Conservation (phyloP, 352 stramenopile genomes). For the Pythium dissimile region DNA sequence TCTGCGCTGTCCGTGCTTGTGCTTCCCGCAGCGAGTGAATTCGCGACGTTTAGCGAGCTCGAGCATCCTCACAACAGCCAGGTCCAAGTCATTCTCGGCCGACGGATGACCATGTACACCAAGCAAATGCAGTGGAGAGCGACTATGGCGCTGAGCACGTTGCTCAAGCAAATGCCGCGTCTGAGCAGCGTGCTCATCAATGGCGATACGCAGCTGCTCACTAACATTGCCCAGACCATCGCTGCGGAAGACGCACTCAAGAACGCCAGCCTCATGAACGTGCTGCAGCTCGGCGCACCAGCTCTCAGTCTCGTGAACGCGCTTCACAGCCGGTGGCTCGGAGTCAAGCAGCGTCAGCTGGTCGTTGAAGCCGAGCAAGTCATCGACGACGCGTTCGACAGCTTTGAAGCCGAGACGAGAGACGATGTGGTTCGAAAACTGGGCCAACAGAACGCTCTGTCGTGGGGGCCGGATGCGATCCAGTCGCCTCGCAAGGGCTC, state of each 20-base stretch:
- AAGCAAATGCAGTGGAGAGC: constrained; percentile 80
- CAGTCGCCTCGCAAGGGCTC: constrained; percentile 61
- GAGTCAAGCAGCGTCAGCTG: constrained; percentile 68
- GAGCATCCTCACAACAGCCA: constrained; percentile 61
- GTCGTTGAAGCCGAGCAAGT: constrained; percentile 68
- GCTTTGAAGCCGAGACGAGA: constrained; percentile 48
- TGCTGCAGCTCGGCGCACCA: constrained; percentile 10
- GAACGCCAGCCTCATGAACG: constrained; percentile 13
- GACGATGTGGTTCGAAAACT: constrained; percentile 71
- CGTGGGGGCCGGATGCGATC: constrained; percentile 79
- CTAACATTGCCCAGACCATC: constrained; percentile 52
- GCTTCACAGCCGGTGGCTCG: constrained; percentile 67
- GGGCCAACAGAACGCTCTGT: constrained; percentile 72
- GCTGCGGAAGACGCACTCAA: constrained; percentile 49
- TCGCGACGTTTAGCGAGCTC: constrained; percentile 37
- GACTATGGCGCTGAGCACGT: constrained; percentile 61
- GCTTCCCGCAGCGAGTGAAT: constrained; percentile 29
- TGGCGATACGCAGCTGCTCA: constrained; percentile 60
- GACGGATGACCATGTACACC: constrained; percentile 63
- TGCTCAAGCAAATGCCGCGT: constrained; percentile 69
- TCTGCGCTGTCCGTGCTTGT: constrained; percentile 49
- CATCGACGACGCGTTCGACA: constrained; percentile 67
- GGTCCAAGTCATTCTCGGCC: constrained; percentile 55
- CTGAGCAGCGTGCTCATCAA: constrained; percentile 36
- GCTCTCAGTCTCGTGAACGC: constrained; percentile 6